Percentiles rank a stretch among this genome's conserved stretches.
Evolutionary conservation across 805 yeast species (phyloP).

Genomic region (Candida oleophila): DNA sequence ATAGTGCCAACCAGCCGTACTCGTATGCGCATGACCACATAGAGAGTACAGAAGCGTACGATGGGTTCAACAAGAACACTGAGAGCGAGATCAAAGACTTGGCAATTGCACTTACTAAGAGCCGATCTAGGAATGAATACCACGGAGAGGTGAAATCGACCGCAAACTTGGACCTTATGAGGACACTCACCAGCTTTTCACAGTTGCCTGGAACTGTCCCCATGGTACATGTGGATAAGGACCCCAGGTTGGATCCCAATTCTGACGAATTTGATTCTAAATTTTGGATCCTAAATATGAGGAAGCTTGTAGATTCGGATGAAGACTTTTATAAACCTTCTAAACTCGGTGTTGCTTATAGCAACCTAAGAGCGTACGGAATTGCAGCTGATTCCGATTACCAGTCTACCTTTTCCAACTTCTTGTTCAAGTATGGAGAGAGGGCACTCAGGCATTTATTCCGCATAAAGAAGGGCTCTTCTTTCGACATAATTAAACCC

Average conservation of each 20-base stretch:
- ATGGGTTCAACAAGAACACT: constrained; percentile 15
- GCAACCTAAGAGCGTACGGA: constrained; percentile 55
- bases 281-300: constrained; percentile 61
- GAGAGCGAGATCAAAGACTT: constrained; percentile 18
- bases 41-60: constrained; percentile 6
- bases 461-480: background rate
- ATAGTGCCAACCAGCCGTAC: background rate
- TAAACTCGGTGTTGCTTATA: constrained; percentile 53
- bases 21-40: background rate
- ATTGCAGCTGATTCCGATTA: constrained; percentile 60
- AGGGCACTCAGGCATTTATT: background rate
- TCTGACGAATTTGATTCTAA: constrained; percentile 51
- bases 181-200: constrained; percentile 36
- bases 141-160: background rate
- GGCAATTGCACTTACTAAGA: constrained; percentile 18
- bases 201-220: constrained; percentile 43
- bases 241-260: constrained; percentile 40
- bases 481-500: constrained; percentile 55
- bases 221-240: constrained; percentile 6
- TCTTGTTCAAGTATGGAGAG: constrained; percentile 10
- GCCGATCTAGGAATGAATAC: constrained; percentile 6
- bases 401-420: constrained; percentile 52
- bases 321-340: constrained; percentile 59
- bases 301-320: constrained; percentile 47
- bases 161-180: constrained; percentile 1